These are phyloP conservation scores for Pouteria glomerata DNA, from an alignment of 148 eudicot genomes.

Conservation along the genomic window DNA sequence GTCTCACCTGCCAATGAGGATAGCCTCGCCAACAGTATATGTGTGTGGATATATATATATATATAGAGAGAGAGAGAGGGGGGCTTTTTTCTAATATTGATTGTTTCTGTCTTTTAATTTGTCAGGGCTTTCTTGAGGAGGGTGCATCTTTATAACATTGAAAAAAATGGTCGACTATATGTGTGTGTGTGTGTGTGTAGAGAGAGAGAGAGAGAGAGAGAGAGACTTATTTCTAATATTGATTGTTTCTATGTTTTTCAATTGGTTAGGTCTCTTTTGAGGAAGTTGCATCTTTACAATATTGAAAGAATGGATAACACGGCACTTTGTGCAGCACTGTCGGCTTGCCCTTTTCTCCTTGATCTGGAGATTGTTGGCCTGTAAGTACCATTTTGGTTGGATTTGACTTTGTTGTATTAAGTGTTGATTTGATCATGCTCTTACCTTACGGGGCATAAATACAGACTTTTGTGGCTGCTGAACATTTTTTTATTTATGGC, in stretches of 20 bases:
- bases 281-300: constrained; percentile 54
- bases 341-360: constrained; percentile 54
- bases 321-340: constrained; percentile 43
- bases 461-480: neutral
- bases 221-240: neutral
- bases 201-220: too few species aligned
- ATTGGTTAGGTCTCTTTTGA: constrained; percentile 40
- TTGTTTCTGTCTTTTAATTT: too few species aligned
- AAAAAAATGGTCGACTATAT: too few species aligned
- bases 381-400: constrained; percentile 35
- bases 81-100: too few species aligned
- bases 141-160: constrained; percentile 60
- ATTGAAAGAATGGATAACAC: constrained; percentile 58
- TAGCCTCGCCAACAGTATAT: too few species aligned
- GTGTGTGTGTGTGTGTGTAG: neutral
- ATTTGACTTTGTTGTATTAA: neutral
- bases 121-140: constrained; percentile 29
- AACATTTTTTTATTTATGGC: neutral
- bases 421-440: neutral
- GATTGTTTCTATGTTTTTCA: neutral
- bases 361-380: constrained; percentile 73
- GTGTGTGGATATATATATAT: too few species aligned
- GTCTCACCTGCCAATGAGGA: too few species aligned
- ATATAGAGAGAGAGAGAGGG: too few species aligned
- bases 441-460: neutral